phyloP scores from a whole-genome alignment of 2,329 filamentous ascomycete species.

The Aspergillus flavus region DNA sequence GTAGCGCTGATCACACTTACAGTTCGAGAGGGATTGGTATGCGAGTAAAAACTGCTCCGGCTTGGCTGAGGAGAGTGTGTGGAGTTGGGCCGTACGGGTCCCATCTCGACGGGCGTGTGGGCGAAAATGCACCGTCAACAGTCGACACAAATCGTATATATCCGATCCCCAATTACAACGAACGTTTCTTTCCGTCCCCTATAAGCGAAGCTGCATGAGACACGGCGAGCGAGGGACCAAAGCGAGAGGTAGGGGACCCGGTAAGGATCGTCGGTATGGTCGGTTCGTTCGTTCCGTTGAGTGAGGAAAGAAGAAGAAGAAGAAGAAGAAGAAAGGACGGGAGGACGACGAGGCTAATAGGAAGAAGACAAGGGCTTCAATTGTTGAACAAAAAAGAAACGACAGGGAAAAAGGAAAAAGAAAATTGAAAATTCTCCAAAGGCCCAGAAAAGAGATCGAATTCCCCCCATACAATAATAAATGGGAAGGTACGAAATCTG shows the following conservation, averaged over 20 bases:
- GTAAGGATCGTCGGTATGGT: not conserved
- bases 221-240: not conserved
- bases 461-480: not conserved
- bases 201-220: not conserved
- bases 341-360: not conserved
- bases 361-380: not conserved
- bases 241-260: not conserved
- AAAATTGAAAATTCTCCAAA: not conserved
- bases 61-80: slow-evolving; percentile 7
- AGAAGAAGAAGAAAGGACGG: not conserved
- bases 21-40: slow-evolving; percentile 3
- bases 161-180: too few relatives aligned
- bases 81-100: slow-evolving; percentile 5
- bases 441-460: not conserved
- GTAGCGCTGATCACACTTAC: slow-evolving; percentile 2
- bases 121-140: not conserved
- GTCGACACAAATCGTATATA: not conserved
- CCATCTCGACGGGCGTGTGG: not conserved
- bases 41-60: slow-evolving; percentile 13
- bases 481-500: not conserved
- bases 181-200: not conserved
- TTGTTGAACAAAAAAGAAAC: not conserved
- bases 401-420: not conserved
- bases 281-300: not conserved
- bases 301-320: not conserved